Percentiles rank a stretch among this genome's conserved stretches.
These are phyloP conservation scores for Podospora fimiseda DNA, from an alignment of 495 filamentous ascomycete species.

Conservation along the genomic window DNA sequence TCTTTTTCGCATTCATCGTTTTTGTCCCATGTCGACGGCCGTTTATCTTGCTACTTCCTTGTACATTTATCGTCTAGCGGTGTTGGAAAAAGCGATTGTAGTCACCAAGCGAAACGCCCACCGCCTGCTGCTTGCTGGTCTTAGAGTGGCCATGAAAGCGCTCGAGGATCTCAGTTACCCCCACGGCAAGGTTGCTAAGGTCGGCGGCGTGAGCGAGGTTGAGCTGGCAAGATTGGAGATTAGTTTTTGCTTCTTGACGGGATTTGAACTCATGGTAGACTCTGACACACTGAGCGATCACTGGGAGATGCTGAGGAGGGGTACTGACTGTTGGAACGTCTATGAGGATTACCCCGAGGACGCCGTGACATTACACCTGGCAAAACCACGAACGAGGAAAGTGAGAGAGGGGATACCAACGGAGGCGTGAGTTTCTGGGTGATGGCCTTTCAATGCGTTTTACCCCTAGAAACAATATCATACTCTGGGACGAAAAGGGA, in stretches of 20 bases:
- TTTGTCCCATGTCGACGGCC: slow-evolving; percentile 91
- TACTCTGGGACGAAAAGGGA: no score
- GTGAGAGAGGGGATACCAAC: neutral
- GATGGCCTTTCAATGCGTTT: no score
- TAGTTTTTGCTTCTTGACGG: slow-evolving; percentile 77
- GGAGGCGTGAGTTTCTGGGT: neutral
- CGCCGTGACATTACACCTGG: slow-evolving; percentile 6
- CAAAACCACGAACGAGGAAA: slow-evolving; percentile 2
- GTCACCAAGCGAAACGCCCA: slow-evolving; percentile 81
- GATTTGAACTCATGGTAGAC: slow-evolving; percentile 73
- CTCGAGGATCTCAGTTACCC: slow-evolving; percentile 83
- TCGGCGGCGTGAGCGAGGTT: slow-evolving; percentile 76
- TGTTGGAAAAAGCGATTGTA: slow-evolving; percentile 63
- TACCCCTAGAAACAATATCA: no score
- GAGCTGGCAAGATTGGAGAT: slow-evolving; percentile 83
- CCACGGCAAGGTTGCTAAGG: slow-evolving; percentile 75
- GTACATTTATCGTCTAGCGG: slow-evolving; percentile 78
- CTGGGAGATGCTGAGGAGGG: slow-evolving; percentile 42
- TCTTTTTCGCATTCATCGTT: slow-evolving; percentile 75
- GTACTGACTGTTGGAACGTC: slow-evolving; percentile 23
- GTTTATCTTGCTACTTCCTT: slow-evolving; percentile 88
- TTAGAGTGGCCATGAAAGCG: slow-evolving; percentile 87
- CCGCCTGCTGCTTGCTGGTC: slow-evolving; percentile 73
- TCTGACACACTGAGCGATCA: slow-evolving; percentile 54
- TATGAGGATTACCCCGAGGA: slow-evolving; percentile 2